These are phyloP conservation scores for Pseudogymnoascus verrucosus DNA, from an alignment of 2,329 filamentous ascomycete genomes.

Conservation along the genomic window DNA sequence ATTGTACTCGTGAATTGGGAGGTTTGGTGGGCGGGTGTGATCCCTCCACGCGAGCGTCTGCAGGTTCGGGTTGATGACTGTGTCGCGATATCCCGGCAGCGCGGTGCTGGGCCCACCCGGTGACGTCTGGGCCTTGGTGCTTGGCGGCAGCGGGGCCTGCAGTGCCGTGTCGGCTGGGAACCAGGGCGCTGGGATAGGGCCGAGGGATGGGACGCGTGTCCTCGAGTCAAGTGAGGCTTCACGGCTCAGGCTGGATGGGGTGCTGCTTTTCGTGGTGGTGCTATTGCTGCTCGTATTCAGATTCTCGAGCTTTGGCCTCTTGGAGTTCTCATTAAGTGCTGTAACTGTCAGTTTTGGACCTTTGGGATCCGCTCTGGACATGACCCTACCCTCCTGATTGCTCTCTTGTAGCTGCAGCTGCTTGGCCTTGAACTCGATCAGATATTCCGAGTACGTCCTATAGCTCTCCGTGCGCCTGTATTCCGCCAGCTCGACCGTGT, in stretches of 20 bases:
- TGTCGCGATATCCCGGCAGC: conserved; percentile 26
- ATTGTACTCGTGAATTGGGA: conserved; percentile 17
- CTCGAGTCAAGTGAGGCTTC: background rate
- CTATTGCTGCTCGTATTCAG: background rate
- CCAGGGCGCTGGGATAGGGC: background rate
- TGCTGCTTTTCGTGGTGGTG: background rate
- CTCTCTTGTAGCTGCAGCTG: conserved; percentile 31
- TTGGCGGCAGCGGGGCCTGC: background rate
- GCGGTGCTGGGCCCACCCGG: background rate
- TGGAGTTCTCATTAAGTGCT: conserved; percentile 6
- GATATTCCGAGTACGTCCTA: conserved; percentile 57
- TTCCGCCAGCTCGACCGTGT: conserved; percentile 56
- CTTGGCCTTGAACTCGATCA: conserved; percentile 67
- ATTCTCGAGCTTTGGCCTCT: conserved; percentile 9
- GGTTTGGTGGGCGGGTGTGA: conserved; percentile 14
- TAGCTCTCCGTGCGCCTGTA: conserved; percentile 68
- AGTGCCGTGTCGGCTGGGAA: background rate
- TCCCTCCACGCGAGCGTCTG: conserved; percentile 25
- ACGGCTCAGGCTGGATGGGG: background rate
- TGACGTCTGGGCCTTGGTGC: background rate
- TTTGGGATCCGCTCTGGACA: background rate
- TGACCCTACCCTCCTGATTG: background rate
- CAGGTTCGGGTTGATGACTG: conserved; percentile 17
- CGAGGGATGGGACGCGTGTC: background rate
- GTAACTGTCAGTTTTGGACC: background rate